Base-by-base conservation (phyloP, 2,329 filamentous ascomycete species). In the Alternaria sp. region DNA sequence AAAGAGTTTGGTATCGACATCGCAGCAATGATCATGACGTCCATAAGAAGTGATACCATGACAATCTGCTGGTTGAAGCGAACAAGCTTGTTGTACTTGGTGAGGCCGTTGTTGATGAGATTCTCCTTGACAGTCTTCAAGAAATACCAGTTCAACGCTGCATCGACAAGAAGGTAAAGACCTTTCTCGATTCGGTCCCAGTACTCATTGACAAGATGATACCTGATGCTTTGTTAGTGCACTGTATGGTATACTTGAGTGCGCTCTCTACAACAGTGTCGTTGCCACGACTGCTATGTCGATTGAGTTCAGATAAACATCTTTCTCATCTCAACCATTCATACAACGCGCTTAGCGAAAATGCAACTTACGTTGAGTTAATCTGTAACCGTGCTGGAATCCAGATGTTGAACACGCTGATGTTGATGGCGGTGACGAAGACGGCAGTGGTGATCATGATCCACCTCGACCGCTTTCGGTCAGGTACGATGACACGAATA, bases 51-150 rank as follows among this genome's bases (percentile, higher is more conserved):
- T 0, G 84, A 86, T 0, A 86, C 44, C 5, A 81, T 32, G 68
- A 86, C 84, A 16, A 86, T 80, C 43, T 79, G 79, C 25, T 82
- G 80, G 54, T 86, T 86, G 74, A 85, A 85, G 8, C 74, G 74
- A 4, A 85, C 80, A 0, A 86, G 78, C 4, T 80, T 80, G 60
- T 81, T 78, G 68, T 86, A 86, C 62, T 86, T 86, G 8, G 79
- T 79, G 4, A 86, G 73, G 2, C 82, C 82, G 50, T 85, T 82
- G 40, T 79, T 76, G 16, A 86, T 74, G 0, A 86, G 79, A 2
- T 83, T 79, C 5, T 75, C 72, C 64, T 84, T 81, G 32, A 86
- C 84, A 7, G 70, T 79, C 65, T 66, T 80, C 53, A 80, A 60
- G 63, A 80, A 80, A 48, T 80, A 79, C 70, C 73, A 79, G 45